Evolutionary conservation across 768 basidiomycete species (phyloP).

Genomic region (Mrakia gelida): DNA sequence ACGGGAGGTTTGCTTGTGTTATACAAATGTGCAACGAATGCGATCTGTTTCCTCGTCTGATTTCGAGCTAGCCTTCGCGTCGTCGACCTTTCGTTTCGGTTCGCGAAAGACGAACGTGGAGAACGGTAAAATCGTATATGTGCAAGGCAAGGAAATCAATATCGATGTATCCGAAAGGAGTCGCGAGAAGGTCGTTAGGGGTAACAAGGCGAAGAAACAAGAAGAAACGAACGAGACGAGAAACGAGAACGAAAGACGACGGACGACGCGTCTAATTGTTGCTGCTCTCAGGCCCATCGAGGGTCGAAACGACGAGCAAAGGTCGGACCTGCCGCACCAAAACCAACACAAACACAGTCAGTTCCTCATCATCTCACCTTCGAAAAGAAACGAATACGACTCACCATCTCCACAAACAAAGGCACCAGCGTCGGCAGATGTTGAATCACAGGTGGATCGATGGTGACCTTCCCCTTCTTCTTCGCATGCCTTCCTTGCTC

Average conservation of each 20-base stretch:
- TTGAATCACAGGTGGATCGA: constrained; percentile 70
- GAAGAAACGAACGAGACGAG: neutral
- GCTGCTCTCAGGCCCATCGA: constrained; percentile 10
- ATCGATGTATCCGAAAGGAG: no score
- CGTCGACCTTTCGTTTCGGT: no score
- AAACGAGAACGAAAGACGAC: neutral
- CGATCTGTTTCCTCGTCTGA: no score
- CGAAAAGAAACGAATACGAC: constrained; percentile 36
- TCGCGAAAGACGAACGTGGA: no score
- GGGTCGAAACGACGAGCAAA: constrained; percentile 27
- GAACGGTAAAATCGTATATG: no score
- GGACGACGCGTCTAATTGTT: neutral
- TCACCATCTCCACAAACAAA: constrained; percentile 85
- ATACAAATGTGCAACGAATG: no score
- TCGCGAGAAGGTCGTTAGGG: no score
- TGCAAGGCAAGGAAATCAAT: no score
- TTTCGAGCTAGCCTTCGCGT: no score
- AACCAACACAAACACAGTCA: neutral
- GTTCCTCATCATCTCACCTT: no score
- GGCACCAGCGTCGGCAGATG: constrained; percentile 79
- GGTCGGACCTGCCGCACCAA: constrained; percentile 30
- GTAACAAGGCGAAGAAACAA: no score
- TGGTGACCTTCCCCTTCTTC: constrained; percentile 36
- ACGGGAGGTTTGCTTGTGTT: no score
- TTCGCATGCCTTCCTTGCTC: constrained; percentile 29